A percentile compares a stretch with the other conserved stretches of the same genome.
These are phyloP conservation scores for Turritis glabra DNA, from an alignment of 345 rosid species.

Conservation along the genomic window DNA sequence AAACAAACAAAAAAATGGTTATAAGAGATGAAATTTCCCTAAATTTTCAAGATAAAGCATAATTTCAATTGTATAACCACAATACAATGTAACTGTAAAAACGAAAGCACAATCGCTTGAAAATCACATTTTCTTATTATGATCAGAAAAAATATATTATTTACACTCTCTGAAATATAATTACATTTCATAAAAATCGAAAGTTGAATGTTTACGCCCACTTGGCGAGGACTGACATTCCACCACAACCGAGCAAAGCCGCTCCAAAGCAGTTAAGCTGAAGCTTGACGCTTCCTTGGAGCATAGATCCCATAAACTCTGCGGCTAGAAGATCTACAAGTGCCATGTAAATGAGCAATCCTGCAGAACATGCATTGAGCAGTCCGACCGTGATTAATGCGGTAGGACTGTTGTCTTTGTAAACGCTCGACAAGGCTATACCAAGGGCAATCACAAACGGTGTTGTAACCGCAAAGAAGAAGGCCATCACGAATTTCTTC, in stretches of 20 bases:
- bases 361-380: slow-evolving; percentile 67
- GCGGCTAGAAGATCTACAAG: slow-evolving; percentile 64
- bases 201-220: slow-evolving; percentile 48
- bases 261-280: slow-evolving; percentile 51
- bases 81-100: background rate
- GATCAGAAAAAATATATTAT: background rate
- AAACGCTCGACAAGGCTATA: slow-evolving; percentile 51
- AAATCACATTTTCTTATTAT: background rate
- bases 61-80: background rate
- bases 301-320: slow-evolving; percentile 67
- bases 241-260: slow-evolving; percentile 64
- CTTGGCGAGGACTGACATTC: slow-evolving; percentile 71
- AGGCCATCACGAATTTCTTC: slow-evolving; percentile 52
- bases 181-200: background rate
- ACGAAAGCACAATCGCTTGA: background rate
- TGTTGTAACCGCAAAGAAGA: slow-evolving; percentile 70
- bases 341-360: slow-evolving; percentile 75
- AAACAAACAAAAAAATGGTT: background rate
- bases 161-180: background rate
- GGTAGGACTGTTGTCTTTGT: slow-evolving; percentile 59
- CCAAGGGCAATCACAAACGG: slow-evolving; percentile 64
- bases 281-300: slow-evolving; percentile 64
- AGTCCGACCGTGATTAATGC: slow-evolving; percentile 64
- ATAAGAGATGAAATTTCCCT: background rate
- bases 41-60: background rate